Evolutionary conservation across 768 basidiomycete species (phyloP).

Genomic region (Pleurotus ostreatus): DNA sequence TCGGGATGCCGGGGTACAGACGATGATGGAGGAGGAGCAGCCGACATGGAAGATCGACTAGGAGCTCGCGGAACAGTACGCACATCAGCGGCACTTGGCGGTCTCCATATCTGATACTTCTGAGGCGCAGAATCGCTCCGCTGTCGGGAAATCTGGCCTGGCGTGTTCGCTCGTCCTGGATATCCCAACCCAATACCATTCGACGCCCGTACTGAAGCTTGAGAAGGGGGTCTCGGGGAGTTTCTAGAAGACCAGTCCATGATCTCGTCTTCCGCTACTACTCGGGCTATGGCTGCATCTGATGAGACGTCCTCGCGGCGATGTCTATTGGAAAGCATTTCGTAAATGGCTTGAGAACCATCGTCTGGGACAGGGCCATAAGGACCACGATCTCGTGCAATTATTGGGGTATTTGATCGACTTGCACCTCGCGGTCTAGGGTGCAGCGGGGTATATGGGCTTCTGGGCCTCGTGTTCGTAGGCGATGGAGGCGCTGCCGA

Average conservation of each 20-base stretch:
- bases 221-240: slow-evolving; percentile 7
- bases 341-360: slow-evolving; percentile 8
- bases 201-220: neutral
- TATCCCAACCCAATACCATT: neutral
- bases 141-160: slow-evolving; percentile 3
- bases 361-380: slow-evolving; percentile 7
- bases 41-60: slow-evolving; percentile 5
- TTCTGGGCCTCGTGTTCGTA: slow-evolving; percentile 8
- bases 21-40: neutral
- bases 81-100: slow-evolving; percentile 4
- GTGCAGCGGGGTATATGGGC: slow-evolving; percentile 8
- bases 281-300: slow-evolving; percentile 4
- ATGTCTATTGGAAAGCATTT: slow-evolving; percentile 3
- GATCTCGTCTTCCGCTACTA: slow-evolving; percentile 5
- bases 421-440: slow-evolving; percentile 9
- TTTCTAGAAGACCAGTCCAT: slow-evolving; percentile 6
- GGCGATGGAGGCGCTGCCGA: slow-evolving; percentile 6
- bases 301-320: neutral
- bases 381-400: slow-evolving; percentile 6
- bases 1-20: neutral
- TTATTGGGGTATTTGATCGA: slow-evolving; percentile 7
- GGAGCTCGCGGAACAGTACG: slow-evolving; percentile 4
- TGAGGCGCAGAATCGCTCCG: slow-evolving; percentile 7
- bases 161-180: slow-evolving; percentile 3
- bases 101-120: slow-evolving; percentile 7